phyloP scores from a whole-genome alignment of 768 basidiomycete species.

The Candolleomyces eurysporus region DNA sequence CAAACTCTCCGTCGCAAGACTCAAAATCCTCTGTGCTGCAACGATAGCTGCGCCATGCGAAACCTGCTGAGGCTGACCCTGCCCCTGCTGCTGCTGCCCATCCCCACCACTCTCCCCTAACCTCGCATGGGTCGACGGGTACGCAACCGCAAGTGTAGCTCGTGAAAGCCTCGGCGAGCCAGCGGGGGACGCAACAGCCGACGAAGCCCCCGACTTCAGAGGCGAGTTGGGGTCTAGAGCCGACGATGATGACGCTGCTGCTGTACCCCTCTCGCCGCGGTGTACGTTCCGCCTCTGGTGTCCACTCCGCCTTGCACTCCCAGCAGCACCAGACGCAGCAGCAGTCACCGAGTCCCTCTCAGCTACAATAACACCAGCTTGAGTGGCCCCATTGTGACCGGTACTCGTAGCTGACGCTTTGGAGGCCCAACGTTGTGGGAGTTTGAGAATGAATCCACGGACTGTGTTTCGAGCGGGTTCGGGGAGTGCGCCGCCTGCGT shows the following conservation, averaged over 20 bases:
- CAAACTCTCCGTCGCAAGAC: slow-evolving; percentile 85
- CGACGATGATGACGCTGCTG: no score
- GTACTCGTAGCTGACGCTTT: slow-evolving; percentile 27
- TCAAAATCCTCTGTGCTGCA: slow-evolving; percentile 78
- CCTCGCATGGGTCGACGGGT: neutral
- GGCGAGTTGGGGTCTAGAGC: no score
- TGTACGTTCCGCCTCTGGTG: slow-evolving; percentile 22
- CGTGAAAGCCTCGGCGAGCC: slow-evolving; percentile 12
- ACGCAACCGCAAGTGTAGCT: slow-evolving; percentile 7
- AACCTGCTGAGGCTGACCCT: slow-evolving; percentile 13
- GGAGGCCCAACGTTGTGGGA: slow-evolving; percentile 81
- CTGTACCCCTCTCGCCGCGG: slow-evolving; percentile 5
- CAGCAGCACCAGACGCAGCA: slow-evolving; percentile 28
- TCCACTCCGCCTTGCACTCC: slow-evolving; percentile 22
- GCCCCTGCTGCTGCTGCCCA: neutral
- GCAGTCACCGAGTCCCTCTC: slow-evolving; percentile 32
- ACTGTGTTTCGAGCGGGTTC: slow-evolving; percentile 79
- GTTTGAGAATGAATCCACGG: slow-evolving; percentile 69
- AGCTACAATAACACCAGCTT: slow-evolving; percentile 1
- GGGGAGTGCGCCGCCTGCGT: slow-evolving; percentile 83
- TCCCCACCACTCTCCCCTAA: neutral
- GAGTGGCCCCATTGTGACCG: no score
- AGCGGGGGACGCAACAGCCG: slow-evolving; percentile 12
- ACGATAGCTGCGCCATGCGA: slow-evolving; percentile 58
- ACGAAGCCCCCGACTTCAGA: slow-evolving; percentile 25